Evolutionary conservation across 192 early-diverging fungal genomes (phyloP), one percentile per base, ranked within the genome.

Genomic region (Helicostylum pulchrum): DNA sequence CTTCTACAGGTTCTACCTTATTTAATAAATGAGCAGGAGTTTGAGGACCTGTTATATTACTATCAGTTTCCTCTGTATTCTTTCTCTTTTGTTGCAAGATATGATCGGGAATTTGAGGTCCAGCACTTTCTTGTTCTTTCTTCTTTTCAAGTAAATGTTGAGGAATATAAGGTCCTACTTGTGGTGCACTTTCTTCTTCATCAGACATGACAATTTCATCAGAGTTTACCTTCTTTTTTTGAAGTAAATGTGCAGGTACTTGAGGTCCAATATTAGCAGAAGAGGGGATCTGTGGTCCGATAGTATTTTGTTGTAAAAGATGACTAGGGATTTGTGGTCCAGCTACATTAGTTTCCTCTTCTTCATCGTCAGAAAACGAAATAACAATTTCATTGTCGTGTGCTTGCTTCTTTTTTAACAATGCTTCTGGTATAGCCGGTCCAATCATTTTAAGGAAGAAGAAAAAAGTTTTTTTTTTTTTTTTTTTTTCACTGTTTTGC

Each of bases 11-110:
- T 12, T 6, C n/a, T 48, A 49, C 64, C 48, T 51, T 62, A 32
- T 68, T 51, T 7, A 61, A 1, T 19, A 65, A 47, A 43, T 65
- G 64, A 32, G 34, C n/a, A 14, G 46, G 47, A 51, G 31, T 48
- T 8, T 44, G 11, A 39, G 36, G 36, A 39, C 36, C 36, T 39
- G 36, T 39, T 5, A 39, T 39, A 39, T 39, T 10, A 39, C 9
- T 10, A 9, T 6, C 5, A 39, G 6, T 39, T 39, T 39, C 36
- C 0, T 39, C 46, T 48, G 4, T 61, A 12, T 61, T 26, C 6
- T 39, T 42, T 53, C 50, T 50, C 21, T 36, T 34, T 20, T 51
- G 30, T 8, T 26, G 19, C 3, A 15, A 21, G 20, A 17, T 9
- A 50, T 56, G 43, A 14, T 57, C 26, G 8, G 32, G 11, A 47